Evolutionary conservation across 2,329 filamentous ascomycete genomes (phyloP), one percentile per base, ranked within the genome.

Genomic region (Waltergamsia citrina): DNA sequence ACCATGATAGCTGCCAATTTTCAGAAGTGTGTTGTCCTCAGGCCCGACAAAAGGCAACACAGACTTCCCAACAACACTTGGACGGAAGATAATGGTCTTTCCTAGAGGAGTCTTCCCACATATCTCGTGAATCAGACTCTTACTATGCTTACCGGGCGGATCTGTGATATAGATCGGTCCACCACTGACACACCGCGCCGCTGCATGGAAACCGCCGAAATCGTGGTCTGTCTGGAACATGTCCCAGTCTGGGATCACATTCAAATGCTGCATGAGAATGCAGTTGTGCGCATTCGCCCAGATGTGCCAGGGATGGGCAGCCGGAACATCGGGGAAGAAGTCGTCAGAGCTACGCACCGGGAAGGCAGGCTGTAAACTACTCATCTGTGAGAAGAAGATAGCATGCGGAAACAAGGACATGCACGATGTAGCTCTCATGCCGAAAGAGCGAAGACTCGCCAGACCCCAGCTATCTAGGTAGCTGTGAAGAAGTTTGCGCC

Each of bases 161-260:
- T 98, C 92, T 0, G 90, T 96, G 52, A 98, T 88, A 48, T 93
- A 95, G 26, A 98, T 81, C 0, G 90, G 92, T 0, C 92, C 92
- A 7, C 92, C 92, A 31, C 81, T 88, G 8, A 98, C 67, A 53
- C 86, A 94, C 30, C 92, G 74, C 3, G 87, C 88, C 2, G 92
- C 90, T 5, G 85, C 92, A 46, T 98, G 92, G 51, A 92, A 94
- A 0, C 71, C 74, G 0, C 82, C 83, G 53, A 85, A 94, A 17
- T 67, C 61, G 40, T 78, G 71, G 2, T 62, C 60, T 1, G 75
- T 78, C 45, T 80, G 76, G 49, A 81, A 81, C 76, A 81, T 80
- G 43, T 81, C 76, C 73, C 75, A 81, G 54, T 95, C 88, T 0
- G 92, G 90, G 1, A 96, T 60, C 1, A 86, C 74, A 45, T 95